A percentile compares a stretch with the other conserved stretches of the same genome.
Conservation (phyloP, 1,139 yeast genomes). For the Chernovozyma sophiae-reginae region DNA sequence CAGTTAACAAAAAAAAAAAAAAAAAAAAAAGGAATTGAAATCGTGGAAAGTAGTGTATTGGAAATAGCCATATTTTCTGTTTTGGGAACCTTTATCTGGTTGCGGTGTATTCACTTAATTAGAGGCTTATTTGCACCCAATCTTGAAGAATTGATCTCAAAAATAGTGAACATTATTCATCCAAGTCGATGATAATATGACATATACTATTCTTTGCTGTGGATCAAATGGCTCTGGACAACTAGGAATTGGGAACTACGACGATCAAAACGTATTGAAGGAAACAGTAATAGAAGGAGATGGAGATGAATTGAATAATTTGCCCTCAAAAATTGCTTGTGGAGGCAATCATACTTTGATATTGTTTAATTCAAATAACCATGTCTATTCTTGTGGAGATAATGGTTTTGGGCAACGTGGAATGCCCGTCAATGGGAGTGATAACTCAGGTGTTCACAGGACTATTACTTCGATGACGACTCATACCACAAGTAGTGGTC, state of each 20-base stretch:
- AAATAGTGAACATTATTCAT: too few relatives aligned
- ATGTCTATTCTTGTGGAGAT: conserved; percentile 54
- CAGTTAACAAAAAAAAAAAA: too few relatives aligned
- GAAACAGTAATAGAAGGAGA: conserved; percentile 20
- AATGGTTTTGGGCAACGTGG: conserved; percentile 57
- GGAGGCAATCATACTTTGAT: conserved; percentile 89
- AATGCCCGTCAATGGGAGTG: conserved; percentile 4
- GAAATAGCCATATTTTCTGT: too few relatives aligned
- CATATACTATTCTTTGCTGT: conserved; percentile 25
- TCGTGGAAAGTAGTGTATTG: too few relatives aligned
- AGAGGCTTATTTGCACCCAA: too few relatives aligned
- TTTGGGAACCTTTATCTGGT: too few relatives aligned
- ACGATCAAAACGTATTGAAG: conserved; percentile 43
- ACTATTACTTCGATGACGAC: too few relatives aligned
- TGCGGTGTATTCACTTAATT: too few relatives aligned
- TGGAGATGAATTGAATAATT: conserved; percentile 9
- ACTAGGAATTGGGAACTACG: conserved; percentile 58
- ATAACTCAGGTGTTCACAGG: too few relatives aligned
- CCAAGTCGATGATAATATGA: neutral
- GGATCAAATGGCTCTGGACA: conserved; percentile 87
- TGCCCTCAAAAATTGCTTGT: conserved; percentile 47
- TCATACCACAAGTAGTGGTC: too few relatives aligned
- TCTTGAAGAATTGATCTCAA: too few relatives aligned
- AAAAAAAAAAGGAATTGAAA: too few relatives aligned
- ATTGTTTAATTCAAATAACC: conserved; percentile 50